Evolutionary conservation across 2,329 filamentous ascomycete species (phyloP), one percentile per base, ranked within the genome.

Genomic region (Samsoniella hepiali): DNA sequence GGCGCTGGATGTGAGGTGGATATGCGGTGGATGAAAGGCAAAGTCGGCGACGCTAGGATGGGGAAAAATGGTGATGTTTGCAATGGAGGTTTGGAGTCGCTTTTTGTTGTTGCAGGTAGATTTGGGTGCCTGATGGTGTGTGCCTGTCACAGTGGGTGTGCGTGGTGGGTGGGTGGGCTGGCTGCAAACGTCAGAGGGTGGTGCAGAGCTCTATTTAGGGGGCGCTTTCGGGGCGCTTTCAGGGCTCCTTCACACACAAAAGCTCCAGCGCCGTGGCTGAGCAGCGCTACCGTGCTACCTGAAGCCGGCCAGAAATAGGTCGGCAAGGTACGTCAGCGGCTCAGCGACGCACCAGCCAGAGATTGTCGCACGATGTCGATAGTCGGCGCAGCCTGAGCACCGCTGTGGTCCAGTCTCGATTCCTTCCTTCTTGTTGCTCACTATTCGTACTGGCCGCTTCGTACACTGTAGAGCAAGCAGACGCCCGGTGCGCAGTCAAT

Each of bases 41-140:
- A 54, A 45, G 49, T 38, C 31, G 47, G 58, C 17, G 11, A 31
- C 7, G 49, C 13, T 22, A 36, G 38, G 58, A 60, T 53, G 58
- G 36, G 47, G 40, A 47, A 50, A 47, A 50, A 10, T 60, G 58
- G 47, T 53, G 58, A 60, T 60, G 58, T 44, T 60, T 60, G 58
- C 47, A 27, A 60, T 60, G 58, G 58, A 51, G 45, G 58, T 60
- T 60, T 51, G 44, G 47, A 36, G 44, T 22, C 11, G 54, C n/a
- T 32, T 44, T 55, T 45, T 50, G 45, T 49, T 50, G 47, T 54
- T 29, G 38, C 34, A 38, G 34, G 34, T 38, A 38, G 34, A 38
- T 38, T 38, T 45, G 29, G 40, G 54, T 45, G 54, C 54, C 54
- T 57, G 53, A 55, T 55, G 36, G 40, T 56, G 54, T 56, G 27